These are phyloP conservation scores for Colletotrichum camelliae DNA, from an alignment of 2,329 filamentous ascomycete genomes.

Conservation along the genomic window DNA sequence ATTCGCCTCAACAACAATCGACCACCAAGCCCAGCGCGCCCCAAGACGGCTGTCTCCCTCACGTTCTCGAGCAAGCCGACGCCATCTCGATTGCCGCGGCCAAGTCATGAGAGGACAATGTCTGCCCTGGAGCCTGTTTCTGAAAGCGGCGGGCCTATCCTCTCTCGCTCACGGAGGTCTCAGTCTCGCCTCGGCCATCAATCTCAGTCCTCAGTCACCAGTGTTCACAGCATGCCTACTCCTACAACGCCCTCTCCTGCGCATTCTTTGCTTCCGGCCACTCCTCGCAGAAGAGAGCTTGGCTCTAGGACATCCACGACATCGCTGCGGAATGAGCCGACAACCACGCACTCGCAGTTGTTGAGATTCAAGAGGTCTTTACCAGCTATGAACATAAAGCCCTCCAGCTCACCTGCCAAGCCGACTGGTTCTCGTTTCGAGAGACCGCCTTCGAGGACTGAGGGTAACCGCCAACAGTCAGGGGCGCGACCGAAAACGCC, in stretches of 20 bases:
- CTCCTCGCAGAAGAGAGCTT: constrained; percentile 66
- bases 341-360: constrained; percentile 70
- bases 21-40: constrained; percentile 72
- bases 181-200: constrained; percentile 74
- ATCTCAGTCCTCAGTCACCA: constrained; percentile 70
- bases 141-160: constrained; percentile 79
- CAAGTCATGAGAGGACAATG: constrained; percentile 66
- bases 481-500: constrained; percentile 73
- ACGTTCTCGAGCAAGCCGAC: constrained; percentile 87
- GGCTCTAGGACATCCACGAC: constrained; percentile 58
- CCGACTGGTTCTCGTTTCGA: constrained; percentile 54
- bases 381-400: constrained; percentile 56
- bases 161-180: constrained; percentile 61
- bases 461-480: constrained; percentile 55
- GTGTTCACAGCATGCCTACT: constrained; percentile 66
- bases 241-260: constrained; percentile 63
- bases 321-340: constrained; percentile 63
- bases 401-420: constrained; percentile 57
- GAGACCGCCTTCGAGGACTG: constrained; percentile 64
- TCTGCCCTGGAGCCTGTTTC: constrained; percentile 91
- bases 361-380: constrained; percentile 70
- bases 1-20: constrained; percentile 82
- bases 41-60: constrained; percentile 79
- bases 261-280: constrained; percentile 59
- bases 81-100: constrained; percentile 79